These are phyloP conservation scores for Chaetomiaceae sp. DNA, from an alignment of 2,329 filamentous ascomycete species.

Conservation along the genomic window DNA sequence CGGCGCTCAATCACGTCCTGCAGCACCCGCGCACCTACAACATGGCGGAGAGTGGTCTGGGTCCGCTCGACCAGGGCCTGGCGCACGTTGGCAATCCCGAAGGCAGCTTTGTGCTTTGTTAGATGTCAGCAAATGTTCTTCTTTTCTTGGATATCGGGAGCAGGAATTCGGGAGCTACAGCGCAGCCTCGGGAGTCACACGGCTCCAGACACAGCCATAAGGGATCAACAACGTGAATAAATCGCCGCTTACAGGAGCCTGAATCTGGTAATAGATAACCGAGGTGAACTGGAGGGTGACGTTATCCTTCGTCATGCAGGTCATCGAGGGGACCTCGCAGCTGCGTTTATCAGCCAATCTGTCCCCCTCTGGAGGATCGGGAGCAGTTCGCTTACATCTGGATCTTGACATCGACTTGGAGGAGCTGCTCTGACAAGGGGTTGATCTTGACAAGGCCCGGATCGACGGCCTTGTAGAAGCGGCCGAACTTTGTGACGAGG, in stretches of 20 bases:
- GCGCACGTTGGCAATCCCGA: constrained; percentile 90
- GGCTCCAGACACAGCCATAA: too few relatives aligned
- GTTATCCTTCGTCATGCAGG: constrained; percentile 99
- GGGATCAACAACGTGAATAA: too few relatives aligned
- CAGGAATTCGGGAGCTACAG: too few relatives aligned
- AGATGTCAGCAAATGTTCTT: too few relatives aligned
- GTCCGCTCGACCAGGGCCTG: constrained; percentile 97
- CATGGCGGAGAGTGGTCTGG: constrained; percentile 94
- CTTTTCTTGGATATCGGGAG: too few relatives aligned
- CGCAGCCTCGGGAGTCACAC: too few relatives aligned
- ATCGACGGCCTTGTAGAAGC: constrained; percentile 92
- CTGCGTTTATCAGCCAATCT: too few relatives aligned
- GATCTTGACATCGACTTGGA: constrained; percentile 97
- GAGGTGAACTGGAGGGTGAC: constrained; percentile 90
- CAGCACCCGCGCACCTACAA: constrained; percentile 89
- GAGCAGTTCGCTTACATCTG: too few relatives aligned
- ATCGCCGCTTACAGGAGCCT: too few relatives aligned
- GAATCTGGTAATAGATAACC: constrained; percentile 99
- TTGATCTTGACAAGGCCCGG: constrained; percentile 97
- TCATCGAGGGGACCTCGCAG: too few relatives aligned
- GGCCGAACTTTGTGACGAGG: constrained; percentile 80
- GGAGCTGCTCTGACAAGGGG: constrained; percentile 82
- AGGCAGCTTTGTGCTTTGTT: constrained; percentile 98
- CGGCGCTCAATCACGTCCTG: constrained; percentile 98
- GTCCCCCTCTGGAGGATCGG: too few relatives aligned